phyloP scores from a whole-genome alignment of 2,329 filamentous ascomycete species.

The Dissoconium aciculare region DNA sequence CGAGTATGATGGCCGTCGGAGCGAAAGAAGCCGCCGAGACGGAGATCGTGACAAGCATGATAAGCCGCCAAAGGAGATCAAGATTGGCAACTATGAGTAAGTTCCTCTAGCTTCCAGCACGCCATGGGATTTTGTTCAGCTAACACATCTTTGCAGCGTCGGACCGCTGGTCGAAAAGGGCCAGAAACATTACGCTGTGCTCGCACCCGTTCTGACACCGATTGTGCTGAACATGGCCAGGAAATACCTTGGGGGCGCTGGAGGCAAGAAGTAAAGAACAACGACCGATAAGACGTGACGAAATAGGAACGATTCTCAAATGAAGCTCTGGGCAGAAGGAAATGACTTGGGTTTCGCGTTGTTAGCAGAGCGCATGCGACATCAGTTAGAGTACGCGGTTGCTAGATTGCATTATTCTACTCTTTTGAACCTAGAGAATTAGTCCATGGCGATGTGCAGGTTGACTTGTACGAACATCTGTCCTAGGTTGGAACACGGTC shows the following conservation, averaged over 20 bases:
- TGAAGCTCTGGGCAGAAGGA: too few species aligned
- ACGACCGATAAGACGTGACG: too few species aligned
- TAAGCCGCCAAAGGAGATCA: conserved; percentile 17
- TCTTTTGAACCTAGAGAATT: too few species aligned
- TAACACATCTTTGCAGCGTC: too few species aligned
- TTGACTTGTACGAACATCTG: too few species aligned
- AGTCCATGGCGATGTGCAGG: too few species aligned
- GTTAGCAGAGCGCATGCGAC: too few species aligned
- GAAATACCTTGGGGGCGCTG: conserved; percentile 8
- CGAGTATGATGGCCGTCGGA: conserved; percentile 11
- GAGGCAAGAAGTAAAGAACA: conserved; percentile 6
- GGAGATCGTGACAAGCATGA: conserved; percentile 6
- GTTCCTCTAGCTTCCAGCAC: neutral
- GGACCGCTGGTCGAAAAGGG: conserved; percentile 21
- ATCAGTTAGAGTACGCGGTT: too few species aligned
- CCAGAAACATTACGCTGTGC: conserved; percentile 21
- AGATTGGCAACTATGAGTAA: conserved; percentile 20
- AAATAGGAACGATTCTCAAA: too few species aligned
- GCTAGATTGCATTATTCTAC: too few species aligned
- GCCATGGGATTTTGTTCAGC: neutral
- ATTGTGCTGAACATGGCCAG: conserved; percentile 17
- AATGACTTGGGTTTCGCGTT: too few species aligned
- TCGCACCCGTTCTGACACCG: conserved; percentile 21
- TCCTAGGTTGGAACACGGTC: too few species aligned
- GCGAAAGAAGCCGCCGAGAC: conserved; percentile 10